Evolutionary conservation across 129 eudicot species (phyloP), one percentile per base, ranked within the genome.

Genomic region (Heracleum sosnowskyi): DNA sequence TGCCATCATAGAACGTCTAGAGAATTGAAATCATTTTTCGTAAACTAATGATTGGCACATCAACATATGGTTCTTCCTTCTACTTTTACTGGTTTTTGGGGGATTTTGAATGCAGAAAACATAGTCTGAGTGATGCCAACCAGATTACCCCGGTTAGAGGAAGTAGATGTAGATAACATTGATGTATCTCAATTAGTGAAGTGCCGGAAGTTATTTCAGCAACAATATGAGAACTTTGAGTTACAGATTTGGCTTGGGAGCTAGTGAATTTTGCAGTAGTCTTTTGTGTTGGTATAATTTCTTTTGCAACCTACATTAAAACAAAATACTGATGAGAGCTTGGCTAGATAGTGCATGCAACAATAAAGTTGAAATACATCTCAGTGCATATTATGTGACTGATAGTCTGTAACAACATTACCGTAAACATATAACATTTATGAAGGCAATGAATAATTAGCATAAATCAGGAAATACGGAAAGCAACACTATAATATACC

Each of bases 61-160:
- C 33, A 71, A 46, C 33, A 45, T 81, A 84, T 86, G 77, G 78
- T 79, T 82, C 91, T 88, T 76, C 90, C 92, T 62, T 85, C 86
- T 4, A 90, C 72, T 86, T 82, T 93, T 57, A 85, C 16, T 16
- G 91, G 86, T 86, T 84, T 84, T 89, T 91, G 1, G 92, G 92
- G 68, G 97, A 89, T n/a, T n/a, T n/a, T n/a, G n/a, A n/a, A n/a
- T n/a, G n/a, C n/a, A n/a, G n/a, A n/a, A n/a, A n/a, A n/a, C n/a
- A n/a, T n/a, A n/a, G n/a, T n/a, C n/a, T n/a, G n/a, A n/a, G n/a
- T n/a, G n/a, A n/a, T n/a, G n/a, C n/a, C n/a, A n/a, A n/a, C n/a
- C n/a, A n/a, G n/a, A n/a, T n/a, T n/a, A n/a, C n/a, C n/a, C n/a
- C n/a, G n/a, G n/a, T n/a, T n/a, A n/a, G n/a, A n/a, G n/a, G n/a